Base-by-base conservation (phyloP, 805 yeast species). In the Kregervanrija pseudodelftensis region DNA sequence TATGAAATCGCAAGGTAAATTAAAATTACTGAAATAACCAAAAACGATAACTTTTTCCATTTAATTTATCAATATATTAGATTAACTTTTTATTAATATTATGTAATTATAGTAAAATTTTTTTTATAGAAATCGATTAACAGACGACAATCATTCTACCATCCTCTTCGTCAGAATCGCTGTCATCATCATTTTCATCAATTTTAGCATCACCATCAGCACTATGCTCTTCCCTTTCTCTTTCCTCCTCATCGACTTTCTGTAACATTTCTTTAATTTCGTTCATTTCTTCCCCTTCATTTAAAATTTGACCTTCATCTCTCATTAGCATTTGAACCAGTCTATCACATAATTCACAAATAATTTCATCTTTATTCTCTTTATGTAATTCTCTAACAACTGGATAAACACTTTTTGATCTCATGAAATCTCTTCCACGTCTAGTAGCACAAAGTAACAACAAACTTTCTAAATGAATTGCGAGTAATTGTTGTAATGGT, bases 321-420 rank as follows among this genome's bases (percentile, higher is more conserved):
- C 97, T 79, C 93, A 85, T 85, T 51, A 91, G 72, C 80, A 88
- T 77, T 61, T 91, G 91, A 16, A 90, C 99, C 36, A 85, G 64
- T 60, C 93, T 75, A 54, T 88, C 95, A 67, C 93, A 82, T 37
- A 85, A 65, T 37, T 85, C 95, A 37, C 70, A 70, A 16, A 87
- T 72, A 14, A 51, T 44, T 22, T 65, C 67, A 36, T 67, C 64
- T 16, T 66, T 64, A 5, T 65, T 58, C 40, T 65, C 77, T 57
- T 83, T 82, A 57, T 90, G 95, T 43, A 91, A 69, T 66, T 89
- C 97, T 59, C 96, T 81, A 34, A 93, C 72, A 45, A 93, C 61
- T 14, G 95, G 85, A 59, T 93, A 93, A 1, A 87, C 95, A 2
- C 91, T 76, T 58, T 84, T 85, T n/a, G 69, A 73, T 62, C 98